Percentiles rank a stretch among this genome's conserved stretches.
Evolutionary conservation across 1,284 basidiomycete genomes (phyloP).

Genomic region (Pseudomicrostroma phylloplanum): DNA sequence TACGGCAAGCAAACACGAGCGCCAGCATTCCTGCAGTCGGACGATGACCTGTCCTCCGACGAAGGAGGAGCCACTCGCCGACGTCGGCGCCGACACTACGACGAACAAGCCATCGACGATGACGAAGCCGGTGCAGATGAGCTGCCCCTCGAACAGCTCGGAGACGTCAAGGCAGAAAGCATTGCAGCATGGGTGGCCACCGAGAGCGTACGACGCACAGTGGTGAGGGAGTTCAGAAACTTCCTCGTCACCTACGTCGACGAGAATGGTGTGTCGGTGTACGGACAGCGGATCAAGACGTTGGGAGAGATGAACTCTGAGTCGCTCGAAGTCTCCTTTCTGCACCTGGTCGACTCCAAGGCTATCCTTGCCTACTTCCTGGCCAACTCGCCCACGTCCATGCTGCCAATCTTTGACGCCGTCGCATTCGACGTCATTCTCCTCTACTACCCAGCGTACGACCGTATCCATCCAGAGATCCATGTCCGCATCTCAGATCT

Average conservation of each 20-base stretch:
- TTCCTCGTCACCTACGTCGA: constrained; percentile 96
- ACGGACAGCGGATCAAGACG: constrained; percentile 84
- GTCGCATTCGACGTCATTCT: constrained; percentile 90
- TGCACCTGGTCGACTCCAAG: constrained; percentile 81
- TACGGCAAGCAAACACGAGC: constrained; percentile 61
- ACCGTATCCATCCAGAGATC: constrained; percentile 93
- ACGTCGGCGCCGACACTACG: constrained; percentile 52
- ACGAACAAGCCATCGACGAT: constrained; percentile 59
- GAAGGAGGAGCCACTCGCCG: constrained; percentile 47
- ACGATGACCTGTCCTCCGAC: constrained; percentile 54
- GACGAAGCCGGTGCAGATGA: constrained; percentile 63
- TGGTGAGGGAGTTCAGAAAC: constrained; percentile 84
- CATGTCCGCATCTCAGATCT: constrained; percentile 94
- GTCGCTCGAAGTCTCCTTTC: constrained; percentile 91
- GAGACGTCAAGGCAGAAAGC: constrained; percentile 93
- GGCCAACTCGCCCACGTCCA: constrained; percentile 83
- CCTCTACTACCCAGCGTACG: constrained; percentile 90
- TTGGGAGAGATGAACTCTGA: constrained; percentile 97
- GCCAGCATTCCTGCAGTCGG: constrained; percentile 74
- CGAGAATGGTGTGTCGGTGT: constrained; percentile 81
- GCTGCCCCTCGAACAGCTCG: constrained; percentile 87
- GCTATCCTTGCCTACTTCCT: constrained; percentile 95
- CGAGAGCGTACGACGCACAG: constrained; percentile 80
- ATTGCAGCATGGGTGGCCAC: constrained; percentile 95
- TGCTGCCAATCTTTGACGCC: constrained; percentile 91